Base-by-base conservation (phyloP, 2,329 filamentous ascomycete species). In the Claviceps citrina region DNA sequence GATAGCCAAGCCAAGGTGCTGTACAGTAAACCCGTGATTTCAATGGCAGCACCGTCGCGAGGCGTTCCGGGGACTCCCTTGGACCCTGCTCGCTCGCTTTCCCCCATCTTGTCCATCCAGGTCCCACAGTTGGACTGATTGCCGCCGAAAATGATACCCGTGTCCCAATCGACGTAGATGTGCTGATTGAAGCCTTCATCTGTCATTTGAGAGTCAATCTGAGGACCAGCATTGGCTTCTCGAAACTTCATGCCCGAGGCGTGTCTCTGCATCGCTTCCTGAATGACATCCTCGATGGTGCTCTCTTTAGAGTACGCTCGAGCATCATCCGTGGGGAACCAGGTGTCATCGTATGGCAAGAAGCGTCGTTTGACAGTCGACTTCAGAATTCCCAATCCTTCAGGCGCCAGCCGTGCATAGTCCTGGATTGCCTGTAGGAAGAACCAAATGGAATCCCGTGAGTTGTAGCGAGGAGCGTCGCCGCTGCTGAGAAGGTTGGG, bases 71-170 rank as follows among this genome's bases (percentile, higher is more conserved):
- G 93, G 16, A 94, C 68, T 37, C 91, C 93, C 64, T 95, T 96
- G 54, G 79, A 94, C 43, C 82, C 81, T 13, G 93, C 91, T 45
- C 79, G 83, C 47, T 83, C 77, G 46, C 86, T 94, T 60, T 98
- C 91, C n/a, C 91, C 91, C 91, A 98, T 98, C 71, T 98, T 98
- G 68, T 98, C 91, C 86, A 95, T 95, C 91, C 91, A 98, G 1
- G 91, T 98, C 39, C 91, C 91, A 52, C 93, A 98, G 60, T 98
- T 98, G 62, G 66, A 71, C 55, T 95, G 87, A 54, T 84, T 96
- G 26, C 93, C 91, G 41, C 93, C 91, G 53, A 93, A 94, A 43
- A 98, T 79, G 46, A 98, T 73, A 18, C 91, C 93, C 2, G 57
- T 64, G 5, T 78, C 91, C 89, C 89, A 96, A 56, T 98, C 89